A percentile compares a stretch with the other conserved stretches of the same genome.
Evolutionary conservation across 2,329 filamentous ascomycete genomes (phyloP).

Genomic region (Fusarium gaditjirri): DNA sequence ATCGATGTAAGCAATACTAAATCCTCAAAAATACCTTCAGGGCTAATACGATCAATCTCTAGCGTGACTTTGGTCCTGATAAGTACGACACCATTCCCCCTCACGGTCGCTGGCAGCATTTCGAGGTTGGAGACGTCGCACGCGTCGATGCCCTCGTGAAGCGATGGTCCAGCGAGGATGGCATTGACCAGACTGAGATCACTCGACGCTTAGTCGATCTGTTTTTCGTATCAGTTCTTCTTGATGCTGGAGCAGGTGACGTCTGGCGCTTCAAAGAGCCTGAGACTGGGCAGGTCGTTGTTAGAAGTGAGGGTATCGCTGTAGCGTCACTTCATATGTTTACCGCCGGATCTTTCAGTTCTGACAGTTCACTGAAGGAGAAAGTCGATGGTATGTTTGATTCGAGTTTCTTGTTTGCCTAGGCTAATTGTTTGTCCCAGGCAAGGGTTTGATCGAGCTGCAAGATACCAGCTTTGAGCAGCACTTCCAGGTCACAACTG

Average conservation of each 20-base stretch:
- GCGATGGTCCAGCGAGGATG: slow-evolving; percentile 54
- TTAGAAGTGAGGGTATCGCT: slow-evolving; percentile 62
- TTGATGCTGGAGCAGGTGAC: slow-evolving; percentile 66
- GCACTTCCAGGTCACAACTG: slow-evolving; percentile 56
- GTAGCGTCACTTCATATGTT: slow-evolving; percentile 64
- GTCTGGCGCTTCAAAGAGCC: slow-evolving; percentile 59
- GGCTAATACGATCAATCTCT: too few relatives aligned
- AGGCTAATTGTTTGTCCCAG: slow-evolving; percentile 21
- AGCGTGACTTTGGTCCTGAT: slow-evolving; percentile 64
- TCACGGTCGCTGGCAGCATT: slow-evolving; percentile 72
- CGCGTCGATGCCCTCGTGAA: slow-evolving; percentile 59
- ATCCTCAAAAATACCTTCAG: too few relatives aligned
- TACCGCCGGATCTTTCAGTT: slow-evolving; percentile 52
- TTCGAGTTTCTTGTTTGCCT: rapidly evolving
- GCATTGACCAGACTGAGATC: slow-evolving; percentile 55
- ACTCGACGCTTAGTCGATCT: slow-evolving; percentile 68
- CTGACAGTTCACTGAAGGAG: background rate
- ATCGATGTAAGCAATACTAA: slow-evolving; percentile 54
- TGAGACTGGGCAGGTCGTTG: slow-evolving; percentile 47
- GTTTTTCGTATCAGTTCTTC: slow-evolving; percentile 69
- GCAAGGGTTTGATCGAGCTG: slow-evolving; percentile 49
- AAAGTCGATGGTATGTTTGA: slow-evolving; percentile 50
- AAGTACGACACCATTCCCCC: slow-evolving; percentile 60
- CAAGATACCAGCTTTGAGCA: slow-evolving; percentile 48
- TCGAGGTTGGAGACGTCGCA: slow-evolving; percentile 64